A percentile compares a stretch with the other conserved stretches of the same genome.
phyloP scores from a whole-genome alignment of 371 early-diverging fungal species.

The Saksenaea vasiformis region DNA sequence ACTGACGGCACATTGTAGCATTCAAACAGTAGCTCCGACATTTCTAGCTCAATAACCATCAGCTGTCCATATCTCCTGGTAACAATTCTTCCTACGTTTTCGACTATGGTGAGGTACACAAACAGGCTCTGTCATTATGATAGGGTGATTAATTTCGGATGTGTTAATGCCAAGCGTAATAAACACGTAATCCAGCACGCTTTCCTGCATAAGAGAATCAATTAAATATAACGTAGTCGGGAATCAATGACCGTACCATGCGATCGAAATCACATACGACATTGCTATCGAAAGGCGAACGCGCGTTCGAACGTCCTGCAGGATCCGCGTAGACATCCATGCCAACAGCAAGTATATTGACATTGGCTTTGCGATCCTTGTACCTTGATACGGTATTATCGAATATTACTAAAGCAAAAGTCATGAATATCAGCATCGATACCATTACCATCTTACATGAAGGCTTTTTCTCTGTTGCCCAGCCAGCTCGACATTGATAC shows the following conservation, averaged over 20 bases:
- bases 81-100: slow-evolving; percentile 46
- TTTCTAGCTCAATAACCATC: slow-evolving; percentile 42
- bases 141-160: slow-evolving; percentile 68
- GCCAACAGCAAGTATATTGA: slow-evolving; percentile 69
- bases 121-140: slow-evolving; percentile 85
- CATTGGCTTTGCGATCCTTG: slow-evolving; percentile 71
- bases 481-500: slow-evolving; percentile 79
- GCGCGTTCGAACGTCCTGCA: slow-evolving; percentile 64
- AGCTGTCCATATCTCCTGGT: not conserved
- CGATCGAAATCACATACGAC: slow-evolving; percentile 71
- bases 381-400: slow-evolving; percentile 82
- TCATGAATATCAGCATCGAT: not conserved
- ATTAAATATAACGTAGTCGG: slow-evolving; percentile 13
- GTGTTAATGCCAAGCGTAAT: slow-evolving; percentile 76
- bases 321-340: slow-evolving; percentile 75
- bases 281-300: slow-evolving; percentile 77
- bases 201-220: slow-evolving; percentile 54
- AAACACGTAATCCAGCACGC: slow-evolving; percentile 84
- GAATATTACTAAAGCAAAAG: slow-evolving; percentile 63
- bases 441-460: slow-evolving; percentile 46
- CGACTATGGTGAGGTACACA: slow-evolving; percentile 78
- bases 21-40: slow-evolving; percentile 89
- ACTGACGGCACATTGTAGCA: slow-evolving; percentile 77
- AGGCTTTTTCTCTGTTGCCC: slow-evolving; percentile 70
- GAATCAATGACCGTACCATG: slow-evolving; percentile 46